These are phyloP conservation scores for Umbelopsis ramanniana DNA, from an alignment of 192 early-diverging fungal genomes.

Conservation along the genomic window DNA sequence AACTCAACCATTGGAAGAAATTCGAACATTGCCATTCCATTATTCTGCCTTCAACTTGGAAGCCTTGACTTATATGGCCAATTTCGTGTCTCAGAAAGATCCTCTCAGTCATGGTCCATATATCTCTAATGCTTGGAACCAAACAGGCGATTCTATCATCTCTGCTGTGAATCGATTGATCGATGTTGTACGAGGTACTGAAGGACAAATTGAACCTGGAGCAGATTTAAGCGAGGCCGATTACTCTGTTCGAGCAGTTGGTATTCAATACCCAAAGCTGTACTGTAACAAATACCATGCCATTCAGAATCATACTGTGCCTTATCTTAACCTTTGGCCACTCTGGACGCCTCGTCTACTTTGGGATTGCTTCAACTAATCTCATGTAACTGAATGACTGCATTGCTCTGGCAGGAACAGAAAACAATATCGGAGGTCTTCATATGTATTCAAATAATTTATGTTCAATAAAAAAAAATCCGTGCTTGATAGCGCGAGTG, in stretches of 20 bases:
- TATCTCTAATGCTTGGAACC: slow-evolving; percentile 19
- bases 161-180: neutral
- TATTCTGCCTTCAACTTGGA: slow-evolving; percentile 13
- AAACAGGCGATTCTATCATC: slow-evolving; percentile 8
- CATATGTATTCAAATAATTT: too few relatives aligned
- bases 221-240: neutral
- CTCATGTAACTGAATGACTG: neutral
- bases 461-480: too few relatives aligned
- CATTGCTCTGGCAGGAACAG: neutral
- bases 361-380: slow-evolving; percentile 16
- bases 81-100: slow-evolving; percentile 13
- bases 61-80: slow-evolving; percentile 1
- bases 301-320: slow-evolving; percentile 3
- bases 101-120: slow-evolving; percentile 7
- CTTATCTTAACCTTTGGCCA: slow-evolving; percentile 10
- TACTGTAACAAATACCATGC: neutral
- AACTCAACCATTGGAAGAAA: slow-evolving; percentile 9
- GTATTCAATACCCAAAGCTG: neutral
- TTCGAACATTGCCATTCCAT: neutral
- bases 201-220: slow-evolving; percentile 13
- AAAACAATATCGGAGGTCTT: too few relatives aligned
- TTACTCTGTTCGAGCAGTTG: neutral
- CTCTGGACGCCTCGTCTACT: slow-evolving; percentile 12
- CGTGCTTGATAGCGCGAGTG: too few relatives aligned
- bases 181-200: neutral